A percentile compares a stretch with the other conserved stretches of the same genome.
Evolutionary conservation across 2,329 filamentous ascomycete species (phyloP).

Genomic region (Microcyclospora tardicrescens): DNA sequence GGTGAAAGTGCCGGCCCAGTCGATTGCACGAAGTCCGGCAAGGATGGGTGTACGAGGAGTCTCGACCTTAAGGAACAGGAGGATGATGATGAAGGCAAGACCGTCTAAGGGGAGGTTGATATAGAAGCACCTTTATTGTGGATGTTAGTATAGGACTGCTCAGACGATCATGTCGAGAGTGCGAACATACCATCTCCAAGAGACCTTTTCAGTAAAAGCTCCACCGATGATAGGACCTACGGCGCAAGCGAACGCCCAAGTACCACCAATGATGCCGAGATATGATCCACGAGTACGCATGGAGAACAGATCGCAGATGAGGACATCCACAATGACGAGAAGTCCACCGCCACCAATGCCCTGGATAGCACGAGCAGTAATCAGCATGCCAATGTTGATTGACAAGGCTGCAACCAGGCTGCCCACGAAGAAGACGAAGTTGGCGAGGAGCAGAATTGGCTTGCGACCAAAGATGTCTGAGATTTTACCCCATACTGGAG

Average conservation of each 20-base stretch:
- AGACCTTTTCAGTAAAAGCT: constrained; percentile 44
- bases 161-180: constrained; percentile 9
- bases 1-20: constrained; percentile 51
- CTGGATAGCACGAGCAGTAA: constrained; percentile 49
- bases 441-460: constrained; percentile 46
- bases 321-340: constrained; percentile 49
- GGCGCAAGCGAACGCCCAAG: constrained; percentile 53
- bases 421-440: constrained; percentile 50
- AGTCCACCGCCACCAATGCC: constrained; percentile 52
- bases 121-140: constrained; percentile 27
- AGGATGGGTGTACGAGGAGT: constrained; percentile 51
- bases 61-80: constrained; percentile 53
- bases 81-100: constrained; percentile 43
- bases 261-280: constrained; percentile 47
- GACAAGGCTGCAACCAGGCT: constrained; percentile 48
- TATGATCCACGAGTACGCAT: constrained; percentile 43
- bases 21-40: constrained; percentile 50
- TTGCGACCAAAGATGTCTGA: constrained; percentile 58
- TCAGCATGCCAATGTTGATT: constrained; percentile 47
- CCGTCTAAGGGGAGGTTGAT: constrained; percentile 56
- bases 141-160: background rate
- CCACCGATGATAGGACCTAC: constrained; percentile 58
- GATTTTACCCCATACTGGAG: constrained; percentile 49
- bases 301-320: constrained; percentile 51
- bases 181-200: constrained; percentile 45